Evolutionary conservation across 768 basidiomycete genomes (phyloP).

Genomic region (Crepidotus variabilis): DNA sequence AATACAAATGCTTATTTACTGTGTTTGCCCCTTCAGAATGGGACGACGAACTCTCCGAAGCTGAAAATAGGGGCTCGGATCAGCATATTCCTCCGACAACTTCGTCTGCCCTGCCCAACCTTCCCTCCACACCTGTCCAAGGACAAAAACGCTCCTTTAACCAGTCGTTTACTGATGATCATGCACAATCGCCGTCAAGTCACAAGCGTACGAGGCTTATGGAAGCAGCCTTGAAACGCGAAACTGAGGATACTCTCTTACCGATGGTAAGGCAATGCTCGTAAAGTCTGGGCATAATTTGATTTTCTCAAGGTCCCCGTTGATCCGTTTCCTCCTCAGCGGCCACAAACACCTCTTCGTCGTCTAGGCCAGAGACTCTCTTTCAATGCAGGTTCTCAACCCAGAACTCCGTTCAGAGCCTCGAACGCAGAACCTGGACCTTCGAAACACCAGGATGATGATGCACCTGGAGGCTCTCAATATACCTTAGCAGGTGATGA

Average conservation of each 20-base stretch:
- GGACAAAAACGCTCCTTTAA: neutral
- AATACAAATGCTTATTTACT: neutral
- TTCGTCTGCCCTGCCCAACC: neutral
- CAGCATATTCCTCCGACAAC: neutral
- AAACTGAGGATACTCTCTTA: neutral
- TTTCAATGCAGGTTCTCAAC: neutral
- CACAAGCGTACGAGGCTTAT: constrained; percentile 9
- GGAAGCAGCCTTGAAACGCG: constrained; percentile 3
- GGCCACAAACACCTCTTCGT: neutral
- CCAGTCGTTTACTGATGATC: neutral
- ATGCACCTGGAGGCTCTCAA: neutral
- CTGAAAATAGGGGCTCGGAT: neutral
- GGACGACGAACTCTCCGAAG: constrained; percentile 2
- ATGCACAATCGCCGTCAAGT: neutral
- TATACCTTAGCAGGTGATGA: neutral
- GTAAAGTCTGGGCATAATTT: neutral
- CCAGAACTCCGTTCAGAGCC: neutral
- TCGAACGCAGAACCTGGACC: neutral
- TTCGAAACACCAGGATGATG: neutral
- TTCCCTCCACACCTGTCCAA: neutral
- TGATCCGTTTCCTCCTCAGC: neutral
- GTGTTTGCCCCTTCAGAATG: constrained; percentile 5
- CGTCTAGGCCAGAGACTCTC: neutral
- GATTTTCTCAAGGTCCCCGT: neutral
- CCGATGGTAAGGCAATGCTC: neutral